phyloP scores from a whole-genome alignment of 1,139 yeast species.

The Geotrichum histeridarum region DNA sequence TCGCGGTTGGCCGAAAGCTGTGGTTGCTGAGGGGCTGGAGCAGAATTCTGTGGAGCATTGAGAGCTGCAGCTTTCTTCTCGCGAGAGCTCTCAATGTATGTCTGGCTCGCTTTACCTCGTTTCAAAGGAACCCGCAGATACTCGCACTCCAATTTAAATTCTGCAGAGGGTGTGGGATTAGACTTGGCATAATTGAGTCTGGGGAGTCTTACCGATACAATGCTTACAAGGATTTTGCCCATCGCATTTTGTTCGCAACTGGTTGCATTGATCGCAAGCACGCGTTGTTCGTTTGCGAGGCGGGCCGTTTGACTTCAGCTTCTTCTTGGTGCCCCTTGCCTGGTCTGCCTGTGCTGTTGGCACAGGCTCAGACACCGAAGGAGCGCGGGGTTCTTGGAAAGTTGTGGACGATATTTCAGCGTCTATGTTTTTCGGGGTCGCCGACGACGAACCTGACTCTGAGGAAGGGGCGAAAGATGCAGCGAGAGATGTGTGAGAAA shows the following conservation, averaged over 20 bases:
- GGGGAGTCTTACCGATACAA: slow-evolving; percentile 15
- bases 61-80: slow-evolving; percentile 19
- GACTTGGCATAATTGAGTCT: neutral
- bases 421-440: too few species aligned
- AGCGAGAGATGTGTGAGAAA: too few species aligned
- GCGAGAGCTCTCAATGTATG: slow-evolving; percentile 27
- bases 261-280: slow-evolving; percentile 23
- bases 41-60: slow-evolving; percentile 4
- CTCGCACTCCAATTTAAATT: slow-evolving; percentile 15
- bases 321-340: neutral
- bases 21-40: neutral
- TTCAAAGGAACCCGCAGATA: slow-evolving; percentile 37
- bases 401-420: too few species aligned
- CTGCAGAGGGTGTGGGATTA: neutral
- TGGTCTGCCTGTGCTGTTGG: neutral
- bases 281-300: slow-evolving; percentile 21
- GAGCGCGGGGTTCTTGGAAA: too few species aligned
- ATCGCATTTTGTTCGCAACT: slow-evolving; percentile 22
- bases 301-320: slow-evolving; percentile 1
- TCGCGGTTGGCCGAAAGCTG: neutral
- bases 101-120: slow-evolving; percentile 39
- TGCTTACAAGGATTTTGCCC: slow-evolving; percentile 23
- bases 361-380: too few species aligned
- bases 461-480: too few species aligned
- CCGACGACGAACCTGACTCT: too few species aligned